Evolutionary conservation across 805 yeast genomes (phyloP).

Genomic region (Ogataea trehalophila): DNA sequence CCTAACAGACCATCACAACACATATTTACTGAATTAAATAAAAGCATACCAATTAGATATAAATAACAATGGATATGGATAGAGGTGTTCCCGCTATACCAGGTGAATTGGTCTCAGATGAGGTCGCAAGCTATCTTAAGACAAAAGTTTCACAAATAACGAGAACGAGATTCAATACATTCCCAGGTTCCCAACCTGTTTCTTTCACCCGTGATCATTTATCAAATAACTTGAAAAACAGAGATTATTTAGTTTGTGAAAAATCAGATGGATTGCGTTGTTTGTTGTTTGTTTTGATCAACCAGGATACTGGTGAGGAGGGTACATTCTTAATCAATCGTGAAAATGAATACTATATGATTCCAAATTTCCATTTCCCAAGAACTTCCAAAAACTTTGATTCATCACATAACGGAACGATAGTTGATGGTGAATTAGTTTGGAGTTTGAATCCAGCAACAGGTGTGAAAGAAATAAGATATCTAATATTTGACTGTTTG

Average conservation of each 20-base stretch:
- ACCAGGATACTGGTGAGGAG: slow-evolving; percentile 70
- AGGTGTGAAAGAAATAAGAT: slow-evolving; percentile 63
- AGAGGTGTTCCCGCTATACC: slow-evolving; percentile 79
- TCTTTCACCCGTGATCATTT: slow-evolving; percentile 79
- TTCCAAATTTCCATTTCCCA: slow-evolving; percentile 86
- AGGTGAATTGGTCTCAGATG: slow-evolving; percentile 72
- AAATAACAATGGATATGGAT: slow-evolving; percentile 13
- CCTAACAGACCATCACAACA: neutral
- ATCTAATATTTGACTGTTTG: slow-evolving; percentile 86
- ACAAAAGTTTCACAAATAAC: slow-evolving; percentile 61
- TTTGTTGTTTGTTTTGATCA: slow-evolving; percentile 57
- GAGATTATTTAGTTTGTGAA: slow-evolving; percentile 93
- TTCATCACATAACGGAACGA: slow-evolving; percentile 76
- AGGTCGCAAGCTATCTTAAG: slow-evolving; percentile 63
- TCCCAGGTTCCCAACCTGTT: slow-evolving; percentile 95
- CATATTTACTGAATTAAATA: too few relatives aligned
- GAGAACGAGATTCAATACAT: slow-evolving; percentile 48
- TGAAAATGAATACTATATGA: slow-evolving; percentile 77
- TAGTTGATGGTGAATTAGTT: slow-evolving; percentile 93
- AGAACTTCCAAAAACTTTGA: slow-evolving; percentile 38
- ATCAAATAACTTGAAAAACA: slow-evolving; percentile 48
- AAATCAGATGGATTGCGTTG: slow-evolving; percentile 92
- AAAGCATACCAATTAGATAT: neutral
- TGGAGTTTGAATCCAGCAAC: slow-evolving; percentile 53
- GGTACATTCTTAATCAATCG: slow-evolving; percentile 87